phyloP scores from a whole-genome alignment of 345 rosid genomes.

The Salix brachista region DNA sequence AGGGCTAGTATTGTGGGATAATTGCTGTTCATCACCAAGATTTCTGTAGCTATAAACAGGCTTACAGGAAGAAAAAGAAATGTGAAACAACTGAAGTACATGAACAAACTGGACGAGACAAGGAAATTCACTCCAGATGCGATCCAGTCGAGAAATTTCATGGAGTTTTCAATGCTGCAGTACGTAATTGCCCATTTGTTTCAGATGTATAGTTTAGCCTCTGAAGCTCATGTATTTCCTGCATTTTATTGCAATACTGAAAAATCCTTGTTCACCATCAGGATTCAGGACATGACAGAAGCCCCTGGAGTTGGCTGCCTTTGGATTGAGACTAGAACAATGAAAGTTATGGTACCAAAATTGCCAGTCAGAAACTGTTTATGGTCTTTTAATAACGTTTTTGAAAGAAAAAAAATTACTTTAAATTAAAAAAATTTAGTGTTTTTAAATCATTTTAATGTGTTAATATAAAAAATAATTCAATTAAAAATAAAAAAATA shows the following conservation, averaged over 20 bases:
- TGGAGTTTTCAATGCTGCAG: neutral
- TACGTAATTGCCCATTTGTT: constrained; percentile 14
- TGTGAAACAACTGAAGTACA: neutral
- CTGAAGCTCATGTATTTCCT: neutral
- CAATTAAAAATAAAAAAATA: too few species aligned
- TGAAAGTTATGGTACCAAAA: neutral
- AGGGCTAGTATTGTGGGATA: too few species aligned
- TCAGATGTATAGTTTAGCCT: neutral
- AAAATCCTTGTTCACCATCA: constrained; percentile 12
- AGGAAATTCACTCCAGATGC: neutral
- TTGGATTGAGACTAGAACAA: neutral
- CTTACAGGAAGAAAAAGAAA: neutral
- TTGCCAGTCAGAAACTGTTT: neutral
- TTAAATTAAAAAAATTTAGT: neutral
- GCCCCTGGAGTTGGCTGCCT: constrained; percentile 9
- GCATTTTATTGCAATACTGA: constrained; percentile 9
- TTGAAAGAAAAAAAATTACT: too few species aligned
- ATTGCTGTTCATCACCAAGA: neutral
- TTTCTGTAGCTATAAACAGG: neutral
- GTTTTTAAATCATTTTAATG: too few species aligned
- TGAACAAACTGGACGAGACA: neutral
- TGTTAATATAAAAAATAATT: too few species aligned
- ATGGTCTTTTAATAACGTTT: too few species aligned
- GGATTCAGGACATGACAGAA: constrained; percentile 9
- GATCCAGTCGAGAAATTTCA: neutral